Base-by-base conservation (phyloP, 768 basidiomycete species). In the Amanita jacksonii region DNA sequence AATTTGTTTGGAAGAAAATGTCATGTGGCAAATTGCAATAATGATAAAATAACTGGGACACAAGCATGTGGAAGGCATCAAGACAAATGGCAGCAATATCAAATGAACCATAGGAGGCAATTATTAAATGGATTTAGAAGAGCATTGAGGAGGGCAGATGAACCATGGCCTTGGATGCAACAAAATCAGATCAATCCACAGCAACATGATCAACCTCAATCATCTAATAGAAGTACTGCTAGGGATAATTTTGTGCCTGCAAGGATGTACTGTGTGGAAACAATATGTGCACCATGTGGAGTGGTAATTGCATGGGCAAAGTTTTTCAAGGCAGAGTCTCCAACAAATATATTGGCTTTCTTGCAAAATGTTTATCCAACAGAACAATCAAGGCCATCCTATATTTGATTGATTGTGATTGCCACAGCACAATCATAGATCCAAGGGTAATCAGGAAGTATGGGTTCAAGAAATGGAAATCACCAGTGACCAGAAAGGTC, bases 1-100 rank as follows among this genome's bases (percentile, higher is more conserved):
- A n/a, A 8, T 19, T 15, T 34, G 40, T 43, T 43, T 45, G 54
- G 51, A n/a, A 31, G 16, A 13, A 49, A n/a, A 31, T 62, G 60
- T 38, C 41, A 47, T 37, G 39, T 58, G 15, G 19, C 37, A 8
- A 40, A 43, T 36, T 62, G 60, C 48, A 31, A 20, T 5, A 46
- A 41, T 22, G 19, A 13, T 16, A 50, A 48, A 35, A 34, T 51
- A 15, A 9, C 16, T 23, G 40, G 32, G 8, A 58, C 56, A 27
- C 50, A 54, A 30, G 57, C 58, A 5, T 58, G 57, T 52, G 2
- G 16, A 38, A 19, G 36, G n/a, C 59, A 59, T 47, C 47, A 53
- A 40, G 19, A n/a, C 8, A 37, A 51, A 36, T 59, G 58, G 58
- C 34, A 48, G 22, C 51, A 8, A 8, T 22, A 39, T 39, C n/a